Evolutionary conservation across 192 early-diverging fungal genomes (phyloP), one percentile per base, ranked within the genome.

Genomic region (Coemansia sp.): DNA sequence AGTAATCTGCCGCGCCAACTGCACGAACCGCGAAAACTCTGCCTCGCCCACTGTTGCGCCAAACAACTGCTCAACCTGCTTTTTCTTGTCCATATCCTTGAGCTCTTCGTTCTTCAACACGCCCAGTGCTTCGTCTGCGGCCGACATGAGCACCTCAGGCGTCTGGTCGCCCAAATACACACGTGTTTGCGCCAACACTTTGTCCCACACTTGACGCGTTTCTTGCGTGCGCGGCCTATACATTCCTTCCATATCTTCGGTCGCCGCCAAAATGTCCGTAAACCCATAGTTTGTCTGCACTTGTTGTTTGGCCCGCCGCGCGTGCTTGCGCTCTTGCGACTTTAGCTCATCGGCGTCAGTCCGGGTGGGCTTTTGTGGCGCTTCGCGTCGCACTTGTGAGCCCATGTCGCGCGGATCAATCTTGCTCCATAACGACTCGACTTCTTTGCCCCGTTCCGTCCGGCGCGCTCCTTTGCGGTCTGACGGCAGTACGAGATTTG

Each of bases 401-500:
- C 97, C 97, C 83, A 99, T 93, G 29, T 90, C 84, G 64, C 88
- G 89, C 2, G 86, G 79, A 75, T 93, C 86, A 14, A 99, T 89
- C 38, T 87, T 83, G 27, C 95, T 96, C 81, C 86, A 90, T 19
- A 99, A 83, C 5, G 93, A 88, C 75, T 96, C 96, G 43, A 93
- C 87, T 65, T 98, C 96, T n/a, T 95, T 96, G 35, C 90, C 93
- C 16, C 94, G 94, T 66, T 98, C 94, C 75, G 91, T 90, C 43
- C 95, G 86, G 26, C 94, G 89, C 35, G 89, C 87, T 51, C 89
- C 76, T 16, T 84, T 83, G 20, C 97, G 85, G 74, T 96, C 93
- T 14, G 94, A 90, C 38, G 94, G 91, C 26, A 98, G 87, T 4
- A 99, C 97, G 60, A 98, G 84, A 85, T 96, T 99, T n/a, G 93